Percentiles rank a stretch among this genome's conserved stretches.
These are phyloP conservation scores for Phyllosticta paracitricarpa DNA, from an alignment of 2,329 filamentous ascomycete genomes.

Conservation along the genomic window DNA sequence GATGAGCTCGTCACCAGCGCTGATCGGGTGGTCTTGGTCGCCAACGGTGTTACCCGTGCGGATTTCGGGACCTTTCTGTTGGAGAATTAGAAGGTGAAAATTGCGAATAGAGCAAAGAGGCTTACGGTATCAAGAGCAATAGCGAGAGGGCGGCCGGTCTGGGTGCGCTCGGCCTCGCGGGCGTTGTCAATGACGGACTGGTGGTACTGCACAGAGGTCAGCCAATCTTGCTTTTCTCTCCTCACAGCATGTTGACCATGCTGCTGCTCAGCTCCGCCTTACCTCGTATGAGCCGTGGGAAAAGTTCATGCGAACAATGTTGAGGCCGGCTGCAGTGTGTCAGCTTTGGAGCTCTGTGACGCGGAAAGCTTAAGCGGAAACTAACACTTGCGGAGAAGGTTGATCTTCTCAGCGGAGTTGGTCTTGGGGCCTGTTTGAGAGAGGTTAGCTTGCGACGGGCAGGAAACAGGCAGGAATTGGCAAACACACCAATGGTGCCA, in stretches of 20 bases:
- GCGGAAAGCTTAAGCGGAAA: background rate
- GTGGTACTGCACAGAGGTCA: slow-evolving; percentile 57
- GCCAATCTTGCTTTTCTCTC: background rate
- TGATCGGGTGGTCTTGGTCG: slow-evolving; percentile 70
- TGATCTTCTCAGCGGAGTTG: slow-evolving; percentile 95
- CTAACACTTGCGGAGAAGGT: slow-evolving; percentile 66
- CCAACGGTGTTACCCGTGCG: slow-evolving; percentile 65
- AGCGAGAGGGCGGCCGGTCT: slow-evolving; percentile 77
- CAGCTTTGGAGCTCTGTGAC: slow-evolving; percentile 3
- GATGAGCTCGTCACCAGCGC: slow-evolving; percentile 76
- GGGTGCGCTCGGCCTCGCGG: slow-evolving; percentile 68
- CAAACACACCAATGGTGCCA: slow-evolving; percentile 69
- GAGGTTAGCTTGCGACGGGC: slow-evolving; percentile 10
- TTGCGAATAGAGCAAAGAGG: background rate
- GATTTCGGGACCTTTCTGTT: slow-evolving; percentile 72
- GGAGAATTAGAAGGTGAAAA: background rate
- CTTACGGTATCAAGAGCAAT: slow-evolving; percentile 78
- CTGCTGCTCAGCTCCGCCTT: slow-evolving; percentile 10
- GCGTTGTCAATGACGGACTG: slow-evolving; percentile 97
- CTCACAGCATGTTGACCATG: background rate
- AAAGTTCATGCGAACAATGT: slow-evolving; percentile 99
- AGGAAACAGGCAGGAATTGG: background rate
- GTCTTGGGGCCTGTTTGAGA: slow-evolving; percentile 69
- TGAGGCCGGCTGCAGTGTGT: slow-evolving; percentile 59
- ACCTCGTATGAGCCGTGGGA: slow-evolving; percentile 81